Conservation (phyloP, 169 alveolate species). For the Theileria annulata region DNA sequence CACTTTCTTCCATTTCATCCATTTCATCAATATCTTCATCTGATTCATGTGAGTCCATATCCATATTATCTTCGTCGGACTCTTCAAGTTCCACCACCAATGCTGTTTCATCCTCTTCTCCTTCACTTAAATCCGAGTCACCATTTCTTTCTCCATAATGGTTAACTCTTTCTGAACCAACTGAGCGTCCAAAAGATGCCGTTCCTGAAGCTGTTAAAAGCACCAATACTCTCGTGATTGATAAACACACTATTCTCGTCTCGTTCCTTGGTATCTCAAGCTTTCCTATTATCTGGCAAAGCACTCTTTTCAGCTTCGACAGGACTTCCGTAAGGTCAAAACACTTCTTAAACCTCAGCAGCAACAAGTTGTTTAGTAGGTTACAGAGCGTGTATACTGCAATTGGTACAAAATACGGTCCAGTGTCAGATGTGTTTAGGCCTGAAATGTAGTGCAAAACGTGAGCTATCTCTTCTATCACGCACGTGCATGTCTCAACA, state of each 20-base stretch:
- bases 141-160: background rate
- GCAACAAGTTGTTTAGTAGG: constrained; percentile 51
- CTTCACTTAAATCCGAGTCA: constrained; percentile 22
- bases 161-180: background rate
- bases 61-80: constrained; percentile 43
- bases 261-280: constrained; percentile 40
- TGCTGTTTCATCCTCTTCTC: constrained; percentile 42
- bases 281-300: constrained; percentile 16
- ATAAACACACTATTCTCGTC: constrained; percentile 31
- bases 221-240: constrained; percentile 41
- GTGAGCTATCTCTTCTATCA: constrained; percentile 45
- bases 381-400: constrained; percentile 51
- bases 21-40: constrained; percentile 62
- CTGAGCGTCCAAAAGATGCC: constrained; percentile 10
- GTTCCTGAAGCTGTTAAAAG: constrained; percentile 45
- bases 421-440: constrained; percentile 21
- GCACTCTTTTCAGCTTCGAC: constrained; percentile 29
- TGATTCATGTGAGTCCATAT: constrained; percentile 56
- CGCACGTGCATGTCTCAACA: constrained; percentile 16
- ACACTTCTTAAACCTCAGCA: constrained; percentile 32
- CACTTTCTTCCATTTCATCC: constrained; percentile 65
- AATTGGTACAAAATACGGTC: constrained; percentile 20
- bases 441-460: constrained; percentile 32
- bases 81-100: constrained; percentile 67
- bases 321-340: constrained; percentile 23